A percentile compares a stretch with the other conserved stretches of the same genome.
Conservation (phyloP, 495 filamentous ascomycete species). For the Neurospora intermedia region DNA sequence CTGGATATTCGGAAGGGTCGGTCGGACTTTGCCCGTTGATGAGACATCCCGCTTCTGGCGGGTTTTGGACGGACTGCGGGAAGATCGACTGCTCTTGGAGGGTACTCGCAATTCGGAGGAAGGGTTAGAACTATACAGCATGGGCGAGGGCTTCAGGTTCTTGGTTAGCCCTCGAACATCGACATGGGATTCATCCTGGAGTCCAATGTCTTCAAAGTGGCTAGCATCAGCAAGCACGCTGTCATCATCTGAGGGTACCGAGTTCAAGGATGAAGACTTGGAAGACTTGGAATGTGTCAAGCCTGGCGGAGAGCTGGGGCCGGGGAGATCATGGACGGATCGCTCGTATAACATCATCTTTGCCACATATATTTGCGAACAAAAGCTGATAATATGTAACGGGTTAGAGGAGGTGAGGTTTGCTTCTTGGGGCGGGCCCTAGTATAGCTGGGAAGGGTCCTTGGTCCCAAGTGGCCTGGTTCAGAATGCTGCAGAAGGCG, state of each 20-base stretch:
- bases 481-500: not conserved
- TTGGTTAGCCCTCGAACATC: slow-evolving; percentile 31
- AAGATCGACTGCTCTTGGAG: slow-evolving; percentile 24
- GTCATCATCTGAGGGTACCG: slow-evolving; percentile 58
- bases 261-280: slow-evolving; percentile 81
- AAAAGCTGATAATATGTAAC: slow-evolving; percentile 1
- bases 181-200: slow-evolving; percentile 52
- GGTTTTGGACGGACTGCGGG: slow-evolving; percentile 15
- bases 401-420: not conserved
- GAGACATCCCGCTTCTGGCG: slow-evolving; percentile 16
- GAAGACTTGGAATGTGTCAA: slow-evolving; percentile 80
- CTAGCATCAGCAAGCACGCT: slow-evolving; percentile 55
- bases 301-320: slow-evolving; percentile 72
- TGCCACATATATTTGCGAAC: slow-evolving; percentile 7
- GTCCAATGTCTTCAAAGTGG: slow-evolving; percentile 89
- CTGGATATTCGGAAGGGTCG: slow-evolving; percentile 19
- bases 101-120: slow-evolving; percentile 32
- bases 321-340: slow-evolving; percentile 35
- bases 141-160: slow-evolving; percentile 31
- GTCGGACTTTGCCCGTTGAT: slow-evolving; percentile 8
- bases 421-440: not conserved
- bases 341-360: slow-evolving; percentile 48
- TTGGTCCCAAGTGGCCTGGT: not conserved
- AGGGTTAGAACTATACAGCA: slow-evolving; percentile 31
- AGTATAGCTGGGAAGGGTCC: not conserved